phyloP scores from a whole-genome alignment of 1,284 basidiomycete species.

The Austroboletus niveus region DNA sequence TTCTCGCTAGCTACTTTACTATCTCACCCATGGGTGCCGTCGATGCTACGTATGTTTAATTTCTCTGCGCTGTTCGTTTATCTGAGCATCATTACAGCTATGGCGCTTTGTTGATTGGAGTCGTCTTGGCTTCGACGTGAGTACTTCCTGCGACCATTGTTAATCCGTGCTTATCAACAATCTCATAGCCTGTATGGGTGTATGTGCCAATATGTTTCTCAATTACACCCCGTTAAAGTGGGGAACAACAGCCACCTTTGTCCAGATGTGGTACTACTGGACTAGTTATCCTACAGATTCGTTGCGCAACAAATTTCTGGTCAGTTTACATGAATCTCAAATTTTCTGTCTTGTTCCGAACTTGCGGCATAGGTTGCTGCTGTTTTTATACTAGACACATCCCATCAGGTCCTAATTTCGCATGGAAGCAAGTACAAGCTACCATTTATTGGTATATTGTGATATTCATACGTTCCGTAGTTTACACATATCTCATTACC shows the following conservation, averaged over 20 bases:
- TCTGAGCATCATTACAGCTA: not conserved
- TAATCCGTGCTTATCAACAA: not conserved
- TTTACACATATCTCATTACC: conserved; percentile 54
- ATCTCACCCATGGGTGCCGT: too few species aligned
- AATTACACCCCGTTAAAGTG: not conserved
- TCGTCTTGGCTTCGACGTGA: not conserved
- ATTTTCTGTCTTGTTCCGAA: not conserved
- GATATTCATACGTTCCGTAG: conserved; percentile 29
- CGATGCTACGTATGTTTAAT: too few species aligned
- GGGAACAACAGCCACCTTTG: conserved; percentile 43
- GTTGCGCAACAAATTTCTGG: conserved; percentile 45
- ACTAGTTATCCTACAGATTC: conserved; percentile 45
- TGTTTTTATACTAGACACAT: conserved; percentile 49
- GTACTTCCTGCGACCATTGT: not conserved
- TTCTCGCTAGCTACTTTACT: too few species aligned
- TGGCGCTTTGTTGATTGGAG: not conserved
- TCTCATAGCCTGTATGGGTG: conserved; percentile 49
- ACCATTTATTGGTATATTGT: not conserved
- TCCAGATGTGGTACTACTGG: conserved; percentile 58
- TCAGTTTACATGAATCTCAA: conserved; percentile 15
- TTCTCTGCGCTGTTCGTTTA: too few species aligned
- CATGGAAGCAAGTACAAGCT: conserved; percentile 42
- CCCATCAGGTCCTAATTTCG: conserved; percentile 55
- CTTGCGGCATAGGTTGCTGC: conserved; percentile 39
- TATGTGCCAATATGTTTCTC: conserved; percentile 21